Evolutionary conservation across 805 yeast species (phyloP).

Genomic region (Sporopachydermia lactativora): DNA sequence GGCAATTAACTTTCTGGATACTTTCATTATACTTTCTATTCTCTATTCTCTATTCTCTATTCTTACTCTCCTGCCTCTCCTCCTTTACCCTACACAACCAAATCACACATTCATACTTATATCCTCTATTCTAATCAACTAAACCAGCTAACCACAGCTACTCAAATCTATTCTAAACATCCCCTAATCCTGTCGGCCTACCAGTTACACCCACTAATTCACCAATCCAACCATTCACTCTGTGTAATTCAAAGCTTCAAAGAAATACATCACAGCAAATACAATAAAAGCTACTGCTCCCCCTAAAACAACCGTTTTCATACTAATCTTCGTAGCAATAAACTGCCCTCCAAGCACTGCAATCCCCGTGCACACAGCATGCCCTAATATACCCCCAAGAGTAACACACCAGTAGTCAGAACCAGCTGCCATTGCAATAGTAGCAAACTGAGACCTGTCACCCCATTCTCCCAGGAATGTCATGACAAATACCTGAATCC

Average conservation of each 20-base stretch:
- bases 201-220: too few relatives aligned
- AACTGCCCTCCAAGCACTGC: constrained; percentile 93
- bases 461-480: constrained; percentile 98
- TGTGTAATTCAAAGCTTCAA: constrained; percentile 37
- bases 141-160: constrained; percentile 4
- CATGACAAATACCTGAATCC: constrained; percentile 93
- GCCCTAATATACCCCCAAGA: constrained; percentile 82
- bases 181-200: constrained; percentile 2
- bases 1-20: too few relatives aligned
- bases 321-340: constrained; percentile 75
- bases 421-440: constrained; percentile 98
- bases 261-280: constrained; percentile 69
- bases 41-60: too few relatives aligned
- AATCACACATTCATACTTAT: too few relatives aligned
- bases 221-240: constrained; percentile 8
- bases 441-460: constrained; percentile 94
- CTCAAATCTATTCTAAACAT: constrained; percentile 1
- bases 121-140: too few relatives aligned
- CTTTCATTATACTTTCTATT: too few relatives aligned
- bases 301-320: constrained; percentile 84
- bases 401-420: constrained; percentile 83
- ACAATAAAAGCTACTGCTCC: constrained; percentile 81
- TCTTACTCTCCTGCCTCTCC: too few relatives aligned
- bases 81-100: too few relatives aligned
- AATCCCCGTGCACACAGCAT: constrained; percentile 69